phyloP scores from a whole-genome alignment of 305 asterid genomes.

The Nicotiana rustica region DNA sequence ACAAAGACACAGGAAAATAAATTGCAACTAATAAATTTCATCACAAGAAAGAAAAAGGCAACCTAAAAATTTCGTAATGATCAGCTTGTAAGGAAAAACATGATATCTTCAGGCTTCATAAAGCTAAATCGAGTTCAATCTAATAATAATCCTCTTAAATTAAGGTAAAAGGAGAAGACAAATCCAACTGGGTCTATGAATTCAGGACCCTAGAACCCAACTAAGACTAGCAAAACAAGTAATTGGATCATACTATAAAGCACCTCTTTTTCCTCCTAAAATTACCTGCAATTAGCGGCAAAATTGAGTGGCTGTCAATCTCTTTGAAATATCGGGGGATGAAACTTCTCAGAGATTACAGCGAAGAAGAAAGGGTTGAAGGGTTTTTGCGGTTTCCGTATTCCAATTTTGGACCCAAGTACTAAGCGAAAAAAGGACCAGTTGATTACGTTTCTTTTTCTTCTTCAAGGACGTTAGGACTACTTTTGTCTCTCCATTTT shows the following conservation, averaged over 20 bases:
- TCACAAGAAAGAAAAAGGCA: background rate
- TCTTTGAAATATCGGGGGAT: background rate
- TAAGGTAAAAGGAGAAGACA: background rate
- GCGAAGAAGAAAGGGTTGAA: background rate
- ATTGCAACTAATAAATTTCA: background rate
- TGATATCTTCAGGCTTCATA: background rate
- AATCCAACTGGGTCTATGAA: background rate
- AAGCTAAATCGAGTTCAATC: background rate
- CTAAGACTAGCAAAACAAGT: conserved; percentile 12
- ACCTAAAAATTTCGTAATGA: conserved; percentile 4
- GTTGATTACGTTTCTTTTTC: background rate
- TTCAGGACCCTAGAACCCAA: background rate
- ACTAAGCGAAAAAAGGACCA: too few species aligned
- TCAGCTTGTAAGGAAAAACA: background rate
- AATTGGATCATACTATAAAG: background rate
- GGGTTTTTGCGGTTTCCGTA: background rate
- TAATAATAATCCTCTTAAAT: background rate
- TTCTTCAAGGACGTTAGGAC: background rate
- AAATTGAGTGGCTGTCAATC: background rate
- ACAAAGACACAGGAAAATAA: background rate
- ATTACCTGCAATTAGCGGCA: background rate
- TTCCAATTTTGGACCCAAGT: background rate
- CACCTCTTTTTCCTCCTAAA: background rate
- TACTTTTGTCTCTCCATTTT: background rate
- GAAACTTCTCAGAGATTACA: background rate